phyloP scores from a whole-genome alignment of 75 land plant genomes.

The Pinus tabuliformis region DNA sequence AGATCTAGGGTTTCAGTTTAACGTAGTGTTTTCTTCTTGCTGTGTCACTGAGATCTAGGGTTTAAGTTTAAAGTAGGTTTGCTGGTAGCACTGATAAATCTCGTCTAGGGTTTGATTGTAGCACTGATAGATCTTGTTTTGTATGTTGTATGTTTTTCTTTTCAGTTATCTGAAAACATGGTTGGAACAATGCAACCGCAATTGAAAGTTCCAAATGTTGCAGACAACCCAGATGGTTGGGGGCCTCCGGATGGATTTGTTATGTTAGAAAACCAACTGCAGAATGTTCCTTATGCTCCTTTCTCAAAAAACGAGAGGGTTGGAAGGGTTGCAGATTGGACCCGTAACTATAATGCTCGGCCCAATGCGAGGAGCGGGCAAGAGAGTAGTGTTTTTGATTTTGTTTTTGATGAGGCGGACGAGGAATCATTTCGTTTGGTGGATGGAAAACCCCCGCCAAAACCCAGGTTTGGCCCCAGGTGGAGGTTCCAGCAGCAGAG shows the following conservation, averaged over 20 bases:
- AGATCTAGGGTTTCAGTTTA: too few relatives aligned
- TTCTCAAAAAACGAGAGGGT: conserved; percentile 89
- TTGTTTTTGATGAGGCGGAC: conserved; percentile 67
- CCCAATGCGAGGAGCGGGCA: conserved; percentile 9
- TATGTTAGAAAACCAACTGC: conserved; percentile 34
- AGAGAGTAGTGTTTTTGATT: conserved; percentile 66
- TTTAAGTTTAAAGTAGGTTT: too few relatives aligned
- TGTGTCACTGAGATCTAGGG: too few relatives aligned
- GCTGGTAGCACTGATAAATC: too few relatives aligned
- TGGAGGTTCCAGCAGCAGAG: conserved; percentile 66
- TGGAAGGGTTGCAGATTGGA: conserved; percentile 97
- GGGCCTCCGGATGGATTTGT: conserved; percentile 75
- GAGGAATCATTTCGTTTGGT: conserved; percentile 77
- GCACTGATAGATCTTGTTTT: too few relatives aligned
- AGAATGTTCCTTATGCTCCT: conserved; percentile 88
- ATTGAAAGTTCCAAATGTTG: conserved; percentile 54
- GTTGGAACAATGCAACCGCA: too few relatives aligned
- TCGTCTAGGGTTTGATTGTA: too few relatives aligned
- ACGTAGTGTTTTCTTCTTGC: too few relatives aligned
- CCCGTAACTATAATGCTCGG: conserved; percentile 32
- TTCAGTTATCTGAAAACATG: too few relatives aligned
- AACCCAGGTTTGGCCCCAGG: conserved; percentile 69
- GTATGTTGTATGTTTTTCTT: too few relatives aligned
- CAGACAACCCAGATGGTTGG: conserved; percentile 95
- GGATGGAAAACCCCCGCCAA: conserved; percentile 82